Percentiles rank a stretch among this genome's conserved stretches.
phyloP scores from a whole-genome alignment of 768 basidiomycete species.

The Hypholoma sublateritium region DNA sequence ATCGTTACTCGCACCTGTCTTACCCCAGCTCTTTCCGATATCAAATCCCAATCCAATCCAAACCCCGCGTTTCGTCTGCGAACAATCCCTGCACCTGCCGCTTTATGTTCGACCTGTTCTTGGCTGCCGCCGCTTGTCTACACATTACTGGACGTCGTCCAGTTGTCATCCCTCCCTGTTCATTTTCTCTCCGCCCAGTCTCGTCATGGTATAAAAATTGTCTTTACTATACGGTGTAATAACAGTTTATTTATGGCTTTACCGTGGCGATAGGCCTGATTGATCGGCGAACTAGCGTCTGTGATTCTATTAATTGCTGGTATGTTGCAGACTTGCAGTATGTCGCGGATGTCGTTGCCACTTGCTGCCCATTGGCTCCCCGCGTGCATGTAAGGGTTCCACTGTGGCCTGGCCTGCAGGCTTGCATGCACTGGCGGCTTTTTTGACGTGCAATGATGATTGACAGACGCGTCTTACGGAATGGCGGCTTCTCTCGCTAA shows the following conservation, averaged over 20 bases:
- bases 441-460: neutral
- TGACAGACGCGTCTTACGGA: neutral
- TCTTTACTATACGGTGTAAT: slow-evolving; percentile 5
- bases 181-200: neutral
- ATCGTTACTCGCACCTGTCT: slow-evolving; percentile 1
- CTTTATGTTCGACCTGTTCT: no score
- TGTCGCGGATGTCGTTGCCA: neutral
- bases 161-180: neutral
- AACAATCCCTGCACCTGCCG: neutral
- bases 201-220: neutral
- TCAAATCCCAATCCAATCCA: neutral
- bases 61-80: neutral
- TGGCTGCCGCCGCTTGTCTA: neutral
- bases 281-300: neutral
- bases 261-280: neutral
- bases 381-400: neutral
- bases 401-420: neutral
- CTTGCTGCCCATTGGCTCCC: neutral
- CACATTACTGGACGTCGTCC: neutral
- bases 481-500: neutral
- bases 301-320: neutral
- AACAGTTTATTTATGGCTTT: slow-evolving; percentile 3
- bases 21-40: slow-evolving; percentile 5
- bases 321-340: neutral
- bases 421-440: neutral